Evolutionary conservation across 2,329 filamentous ascomycete species (phyloP).

Genomic region (Pseudogymnoascus pannorum): DNA sequence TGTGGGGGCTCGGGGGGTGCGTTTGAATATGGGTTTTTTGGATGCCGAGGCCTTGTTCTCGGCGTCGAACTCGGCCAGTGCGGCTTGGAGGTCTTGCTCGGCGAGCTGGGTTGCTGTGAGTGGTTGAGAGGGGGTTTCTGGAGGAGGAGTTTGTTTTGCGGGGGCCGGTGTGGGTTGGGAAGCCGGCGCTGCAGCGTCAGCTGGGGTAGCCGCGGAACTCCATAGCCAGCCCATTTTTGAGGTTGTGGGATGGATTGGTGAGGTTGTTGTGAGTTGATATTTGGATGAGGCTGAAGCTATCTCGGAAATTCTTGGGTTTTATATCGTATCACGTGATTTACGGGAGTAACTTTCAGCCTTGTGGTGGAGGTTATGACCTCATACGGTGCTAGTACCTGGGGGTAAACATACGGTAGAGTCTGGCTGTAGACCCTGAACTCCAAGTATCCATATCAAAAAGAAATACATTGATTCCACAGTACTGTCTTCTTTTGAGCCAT

Average conservation of each 20-base stretch:
- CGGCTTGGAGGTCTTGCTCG: slow-evolving; percentile 28
- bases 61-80: slow-evolving; percentile 29
- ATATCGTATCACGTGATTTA: not conserved
- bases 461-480: not conserved
- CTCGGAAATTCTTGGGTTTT: slow-evolving; percentile 7
- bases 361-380: not conserved
- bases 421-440: not conserved
- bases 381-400: not conserved
- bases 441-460: not conserved
- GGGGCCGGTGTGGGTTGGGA: slow-evolving; percentile 15
- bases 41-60: slow-evolving; percentile 19
- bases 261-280: not conserved
- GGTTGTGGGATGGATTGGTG: slow-evolving; percentile 4
- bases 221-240: slow-evolving; percentile 56
- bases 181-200: slow-evolving; percentile 17
- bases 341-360: not conserved
- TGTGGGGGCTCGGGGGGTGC: slow-evolving; percentile 14
- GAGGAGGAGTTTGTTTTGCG: slow-evolving; percentile 16
- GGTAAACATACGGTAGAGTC: not conserved
- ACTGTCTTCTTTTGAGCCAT: not conserved
- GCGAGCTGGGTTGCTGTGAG: slow-evolving; percentile 25
- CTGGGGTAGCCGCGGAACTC: slow-evolving; percentile 25
- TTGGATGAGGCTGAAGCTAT: slow-evolving; percentile 13
- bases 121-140: slow-evolving; percentile 14
- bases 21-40: slow-evolving; percentile 24